Percentiles rank a stretch among this genome's conserved stretches.
These are phyloP conservation scores for Lavandula angustifolia DNA, from an alignment of 257 asterid genomes.

Conservation along the genomic window DNA sequence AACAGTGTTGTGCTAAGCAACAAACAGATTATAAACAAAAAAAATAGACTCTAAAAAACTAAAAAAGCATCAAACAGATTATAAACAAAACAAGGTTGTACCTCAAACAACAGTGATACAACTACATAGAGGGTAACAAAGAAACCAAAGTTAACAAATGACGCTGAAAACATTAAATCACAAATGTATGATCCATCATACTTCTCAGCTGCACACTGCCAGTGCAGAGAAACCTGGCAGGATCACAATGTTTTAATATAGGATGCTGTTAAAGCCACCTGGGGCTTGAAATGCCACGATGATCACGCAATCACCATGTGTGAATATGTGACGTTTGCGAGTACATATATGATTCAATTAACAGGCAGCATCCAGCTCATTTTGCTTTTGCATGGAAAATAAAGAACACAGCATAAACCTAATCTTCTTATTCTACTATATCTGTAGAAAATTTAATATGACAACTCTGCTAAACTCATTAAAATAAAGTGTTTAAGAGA, in stretches of 20 bases:
- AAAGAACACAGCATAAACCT: background rate
- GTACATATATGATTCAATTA: slow-evolving; percentile 22
- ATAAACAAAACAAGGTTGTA: no score
- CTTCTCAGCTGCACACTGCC: slow-evolving; percentile 99
- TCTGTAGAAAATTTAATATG: background rate
- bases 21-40: no score
- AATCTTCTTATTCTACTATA: slow-evolving; percentile 9
- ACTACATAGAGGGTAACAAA: background rate
- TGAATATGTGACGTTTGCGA: slow-evolving; percentile 38
- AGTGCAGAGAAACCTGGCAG: slow-evolving; percentile 99
- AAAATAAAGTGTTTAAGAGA: background rate
- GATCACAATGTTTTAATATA: slow-evolving; percentile 57
- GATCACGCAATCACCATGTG: slow-evolving; percentile 35
- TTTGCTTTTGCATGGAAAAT: background rate
- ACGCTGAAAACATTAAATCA: slow-evolving; percentile 1
- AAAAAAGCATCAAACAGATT: no score
- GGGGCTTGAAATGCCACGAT: slow-evolving; percentile 47
- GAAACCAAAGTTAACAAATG: slow-evolving; percentile 16
- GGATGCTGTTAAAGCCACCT: slow-evolving; percentile 67
- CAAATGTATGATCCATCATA: slow-evolving; percentile 79
- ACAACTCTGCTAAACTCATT: background rate
- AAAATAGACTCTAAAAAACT: no score
- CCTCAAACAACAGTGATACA: background rate
- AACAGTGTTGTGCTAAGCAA: no score
- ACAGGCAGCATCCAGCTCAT: slow-evolving; percentile 67